Conservation (phyloP, 345 rosid species). For the Chamaenerion angustifolium region DNA sequence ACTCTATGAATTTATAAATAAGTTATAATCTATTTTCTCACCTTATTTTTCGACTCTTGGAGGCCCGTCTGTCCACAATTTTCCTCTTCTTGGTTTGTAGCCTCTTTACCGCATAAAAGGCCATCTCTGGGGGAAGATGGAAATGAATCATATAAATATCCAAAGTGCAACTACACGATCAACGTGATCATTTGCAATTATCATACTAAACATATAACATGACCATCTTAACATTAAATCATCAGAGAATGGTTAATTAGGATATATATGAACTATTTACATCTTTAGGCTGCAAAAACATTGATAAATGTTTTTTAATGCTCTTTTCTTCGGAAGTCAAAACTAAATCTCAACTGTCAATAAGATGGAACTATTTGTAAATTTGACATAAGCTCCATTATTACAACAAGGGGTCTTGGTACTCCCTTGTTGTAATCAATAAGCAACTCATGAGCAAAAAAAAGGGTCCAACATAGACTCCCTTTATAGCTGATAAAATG, state of each 20-base stretch:
- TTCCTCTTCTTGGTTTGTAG: conserved; percentile 77
- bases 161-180: background rate
- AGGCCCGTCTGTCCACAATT: conserved; percentile 74
- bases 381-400: too few species aligned
- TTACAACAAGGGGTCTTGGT: too few species aligned
- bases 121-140: conserved; percentile 29
- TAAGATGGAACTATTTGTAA: too few species aligned
- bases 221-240: background rate
- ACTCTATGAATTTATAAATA: background rate
- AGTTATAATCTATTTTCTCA: conserved; percentile 1
- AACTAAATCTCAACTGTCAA: too few species aligned
- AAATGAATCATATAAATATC: background rate
- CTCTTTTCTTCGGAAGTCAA: too few species aligned
- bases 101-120: conserved; percentile 58
- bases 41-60: conserved; percentile 89
- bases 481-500: too few species aligned
- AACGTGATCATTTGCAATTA: background rate
- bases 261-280: background rate
- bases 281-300: too few species aligned
- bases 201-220: background rate
- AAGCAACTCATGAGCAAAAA: background rate
- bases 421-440: background rate
- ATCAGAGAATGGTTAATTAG: background rate
- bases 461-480: too few species aligned
- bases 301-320: too few species aligned